These are phyloP conservation scores for Anethum foeniculum DNA, from an alignment of 140 eudicot genomes.

Conservation along the genomic window DNA sequence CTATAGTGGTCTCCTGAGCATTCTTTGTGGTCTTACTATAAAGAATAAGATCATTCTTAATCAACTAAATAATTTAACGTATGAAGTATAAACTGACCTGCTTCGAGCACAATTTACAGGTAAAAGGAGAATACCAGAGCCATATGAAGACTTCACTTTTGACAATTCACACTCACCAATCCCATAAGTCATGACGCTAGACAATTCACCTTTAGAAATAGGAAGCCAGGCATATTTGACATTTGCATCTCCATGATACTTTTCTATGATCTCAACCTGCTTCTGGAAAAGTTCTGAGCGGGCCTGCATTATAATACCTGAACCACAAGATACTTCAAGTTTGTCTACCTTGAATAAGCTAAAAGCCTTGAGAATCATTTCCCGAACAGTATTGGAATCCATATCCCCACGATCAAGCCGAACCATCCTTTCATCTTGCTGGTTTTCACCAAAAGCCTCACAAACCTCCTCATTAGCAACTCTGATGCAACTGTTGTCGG, in stretches of 20 bases:
- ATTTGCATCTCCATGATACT: slow-evolving; percentile 71
- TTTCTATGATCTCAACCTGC: slow-evolving; percentile 69
- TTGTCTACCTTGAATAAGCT: slow-evolving; percentile 25
- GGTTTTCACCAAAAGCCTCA: slow-evolving; percentile 23
- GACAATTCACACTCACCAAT: slow-evolving; percentile 33
- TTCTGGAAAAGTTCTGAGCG: slow-evolving; percentile 55
- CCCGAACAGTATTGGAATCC: slow-evolving; percentile 31
- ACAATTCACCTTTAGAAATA: slow-evolving; percentile 31
- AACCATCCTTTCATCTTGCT: slow-evolving; percentile 21
- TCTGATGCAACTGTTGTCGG: slow-evolving; percentile 15
- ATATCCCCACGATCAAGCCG: not conserved
- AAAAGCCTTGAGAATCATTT: slow-evolving; percentile 39
- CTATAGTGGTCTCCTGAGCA: not conserved
- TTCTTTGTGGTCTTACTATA: not conserved
- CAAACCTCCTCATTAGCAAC: slow-evolving; percentile 10
- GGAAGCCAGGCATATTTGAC: slow-evolving; percentile 77
- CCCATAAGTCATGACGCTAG: slow-evolving; percentile 49
- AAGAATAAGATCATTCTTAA: not conserved
- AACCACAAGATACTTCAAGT: slow-evolving; percentile 32
- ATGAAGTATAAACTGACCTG: slow-evolving; percentile 22
- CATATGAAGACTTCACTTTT: slow-evolving; percentile 40
- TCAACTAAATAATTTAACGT: not conserved
- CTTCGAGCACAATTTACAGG: slow-evolving; percentile 38
- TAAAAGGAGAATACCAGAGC: slow-evolving; percentile 64
- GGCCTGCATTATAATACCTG: slow-evolving; percentile 38